phyloP scores from a whole-genome alignment of 2,329 filamentous ascomycete genomes.

The Sclerotinia spermophila region DNA sequence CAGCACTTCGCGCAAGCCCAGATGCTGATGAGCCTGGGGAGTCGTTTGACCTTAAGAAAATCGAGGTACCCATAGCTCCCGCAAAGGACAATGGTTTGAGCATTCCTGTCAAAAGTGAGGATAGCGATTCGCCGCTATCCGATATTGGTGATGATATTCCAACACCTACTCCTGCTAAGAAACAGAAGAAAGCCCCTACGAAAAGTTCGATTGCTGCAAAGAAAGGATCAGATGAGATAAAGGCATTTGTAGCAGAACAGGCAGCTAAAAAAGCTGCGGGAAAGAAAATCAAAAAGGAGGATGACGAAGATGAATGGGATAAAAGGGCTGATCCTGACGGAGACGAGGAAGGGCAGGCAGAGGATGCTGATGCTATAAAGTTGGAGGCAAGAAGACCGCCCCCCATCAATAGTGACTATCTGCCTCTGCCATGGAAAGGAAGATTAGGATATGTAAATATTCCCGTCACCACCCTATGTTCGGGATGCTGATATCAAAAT shows the following conservation, averaged over 20 bases:
- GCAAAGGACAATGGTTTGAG: slow-evolving; percentile 21
- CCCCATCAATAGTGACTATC: slow-evolving; percentile 74
- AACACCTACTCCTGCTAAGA: slow-evolving; percentile 25
- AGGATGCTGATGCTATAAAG: slow-evolving; percentile 34
- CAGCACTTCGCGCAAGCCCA: slow-evolving; percentile 35
- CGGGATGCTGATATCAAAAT: slow-evolving; percentile 9
- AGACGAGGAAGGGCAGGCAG: slow-evolving; percentile 29
- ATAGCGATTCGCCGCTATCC: slow-evolving; percentile 27
- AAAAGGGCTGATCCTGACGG: slow-evolving; percentile 33
- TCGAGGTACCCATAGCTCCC: slow-evolving; percentile 17
- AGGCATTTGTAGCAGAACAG: slow-evolving; percentile 35
- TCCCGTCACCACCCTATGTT: not conserved
- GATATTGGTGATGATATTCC: slow-evolving; percentile 19
- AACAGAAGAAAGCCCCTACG: slow-evolving; percentile 31
- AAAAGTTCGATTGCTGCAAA: slow-evolving; percentile 36
- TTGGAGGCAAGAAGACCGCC: slow-evolving; percentile 48
- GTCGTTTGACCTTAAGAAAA: slow-evolving; percentile 26
- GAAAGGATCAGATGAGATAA: slow-evolving; percentile 36
- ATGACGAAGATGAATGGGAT: slow-evolving; percentile 31
- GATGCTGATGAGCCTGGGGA: slow-evolving; percentile 35
- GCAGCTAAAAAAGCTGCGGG: slow-evolving; percentile 33
- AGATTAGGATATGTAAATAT: slow-evolving; percentile 75
- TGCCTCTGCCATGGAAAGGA: slow-evolving; percentile 88
- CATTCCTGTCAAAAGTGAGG: slow-evolving; percentile 21
- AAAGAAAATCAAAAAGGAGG: slow-evolving; percentile 31